These are phyloP conservation scores for Otatea glauca DNA, from an alignment of 176 grass and related monocot genomes.

Conservation along the genomic window DNA sequence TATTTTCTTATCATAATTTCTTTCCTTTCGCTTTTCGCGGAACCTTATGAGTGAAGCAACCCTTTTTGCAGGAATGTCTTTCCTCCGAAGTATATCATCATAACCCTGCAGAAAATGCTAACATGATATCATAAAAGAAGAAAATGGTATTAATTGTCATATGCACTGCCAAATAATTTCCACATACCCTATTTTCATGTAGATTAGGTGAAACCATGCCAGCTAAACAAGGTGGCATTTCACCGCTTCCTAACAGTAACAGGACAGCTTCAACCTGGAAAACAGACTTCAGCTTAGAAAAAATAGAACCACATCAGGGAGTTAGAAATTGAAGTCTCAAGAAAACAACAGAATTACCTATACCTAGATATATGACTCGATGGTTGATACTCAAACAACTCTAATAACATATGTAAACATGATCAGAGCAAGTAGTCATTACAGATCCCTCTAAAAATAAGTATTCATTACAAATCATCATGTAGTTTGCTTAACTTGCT, in stretches of 20 bases:
- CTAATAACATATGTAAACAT: neutral
- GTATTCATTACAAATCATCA: constrained; percentile 6
- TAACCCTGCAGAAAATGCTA: constrained; percentile 62
- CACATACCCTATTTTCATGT: constrained; percentile 60
- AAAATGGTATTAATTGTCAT: neutral
- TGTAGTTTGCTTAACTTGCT: neutral
- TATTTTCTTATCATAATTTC: constrained; percentile 98
- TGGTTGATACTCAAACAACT: neutral
- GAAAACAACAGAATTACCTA: neutral
- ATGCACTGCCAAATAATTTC: constrained; percentile 17
- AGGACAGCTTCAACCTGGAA: constrained; percentile 89
- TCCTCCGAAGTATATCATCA: constrained; percentile 83
- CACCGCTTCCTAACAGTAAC: constrained; percentile 69
- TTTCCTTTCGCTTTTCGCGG: constrained; percentile 93
- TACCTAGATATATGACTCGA: constrained; percentile 9
- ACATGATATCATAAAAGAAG: constrained; percentile 13
- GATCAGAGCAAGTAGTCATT: neutral
- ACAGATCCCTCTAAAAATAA: constrained; percentile 9
- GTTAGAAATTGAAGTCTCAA: constrained; percentile 4
- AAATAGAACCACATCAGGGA: neutral
- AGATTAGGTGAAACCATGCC: constrained; percentile 49
- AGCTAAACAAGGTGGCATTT: constrained; percentile 60
- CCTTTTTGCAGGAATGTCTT: constrained; percentile 85
- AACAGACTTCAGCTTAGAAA: constrained; percentile 38
- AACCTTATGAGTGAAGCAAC: constrained; percentile 89